Conservation (phyloP, 2,329 filamentous ascomycete species). For the Epichloe typhina region DNA sequence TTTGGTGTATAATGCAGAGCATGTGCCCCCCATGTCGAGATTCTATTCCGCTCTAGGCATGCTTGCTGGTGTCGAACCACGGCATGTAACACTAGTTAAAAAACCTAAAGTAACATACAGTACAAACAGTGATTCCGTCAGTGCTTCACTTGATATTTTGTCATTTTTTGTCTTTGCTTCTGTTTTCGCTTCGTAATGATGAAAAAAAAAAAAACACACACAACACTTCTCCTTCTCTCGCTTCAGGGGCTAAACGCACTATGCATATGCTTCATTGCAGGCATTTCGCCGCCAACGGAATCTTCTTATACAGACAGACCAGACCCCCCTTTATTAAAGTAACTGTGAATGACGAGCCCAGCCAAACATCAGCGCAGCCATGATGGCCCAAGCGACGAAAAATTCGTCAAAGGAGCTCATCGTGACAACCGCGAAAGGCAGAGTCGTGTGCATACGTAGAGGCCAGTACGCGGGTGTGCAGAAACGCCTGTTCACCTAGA, state of each 20-base stretch:
- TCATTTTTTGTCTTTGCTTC: neutral
- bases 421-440: neutral
- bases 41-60: neutral
- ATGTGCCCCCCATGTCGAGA: neutral
- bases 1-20: neutral
- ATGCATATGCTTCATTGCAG: neutral
- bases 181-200: neutral
- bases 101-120: neutral
- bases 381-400: neutral
- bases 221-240: neutral
- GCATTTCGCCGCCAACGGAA: neutral
- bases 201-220: neutral
- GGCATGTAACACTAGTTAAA: neutral
- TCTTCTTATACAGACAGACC: neutral
- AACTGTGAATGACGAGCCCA: neutral
- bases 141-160: neutral
- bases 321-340: neutral
- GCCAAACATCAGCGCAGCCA: neutral
- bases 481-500: conserved; percentile 16
- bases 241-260: neutral
- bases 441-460: neutral
- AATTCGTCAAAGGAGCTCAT: neutral
- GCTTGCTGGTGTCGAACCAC: neutral
- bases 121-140: neutral
- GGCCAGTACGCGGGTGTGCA: neutral